Evolutionary conservation across 495 filamentous ascomycete genomes (phyloP).

Genomic region (Podospora pseudoanserina): DNA sequence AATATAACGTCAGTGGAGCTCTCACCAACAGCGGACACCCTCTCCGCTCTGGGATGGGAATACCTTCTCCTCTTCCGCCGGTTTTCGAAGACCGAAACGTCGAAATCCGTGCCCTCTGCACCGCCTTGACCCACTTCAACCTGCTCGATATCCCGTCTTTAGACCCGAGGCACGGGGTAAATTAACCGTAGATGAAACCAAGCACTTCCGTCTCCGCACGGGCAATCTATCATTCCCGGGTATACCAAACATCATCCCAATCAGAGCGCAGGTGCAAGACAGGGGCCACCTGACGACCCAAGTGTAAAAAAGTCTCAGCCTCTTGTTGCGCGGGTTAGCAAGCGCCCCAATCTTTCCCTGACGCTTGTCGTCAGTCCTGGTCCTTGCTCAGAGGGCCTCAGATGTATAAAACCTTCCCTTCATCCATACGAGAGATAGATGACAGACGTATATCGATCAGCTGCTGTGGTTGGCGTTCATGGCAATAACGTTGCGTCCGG

Average conservation of each 20-base stretch:
- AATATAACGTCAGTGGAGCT: not conserved
- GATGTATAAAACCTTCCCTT: not conserved
- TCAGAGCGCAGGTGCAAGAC: not conserved
- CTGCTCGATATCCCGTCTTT: not conserved
- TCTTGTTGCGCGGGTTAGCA: not conserved
- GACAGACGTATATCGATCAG: conserved; percentile 1
- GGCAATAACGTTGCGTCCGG: not conserved
- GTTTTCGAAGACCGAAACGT: not conserved
- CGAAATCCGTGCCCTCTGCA: not conserved
- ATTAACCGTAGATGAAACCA: conserved; percentile 3
- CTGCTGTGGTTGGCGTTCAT: not conserved
- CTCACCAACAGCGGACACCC: not conserved
- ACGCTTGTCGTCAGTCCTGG: not conserved
- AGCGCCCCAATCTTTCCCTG: not conserved
- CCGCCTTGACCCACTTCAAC: not conserved
- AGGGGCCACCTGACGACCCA: not conserved
- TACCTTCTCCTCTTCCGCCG: not conserved
- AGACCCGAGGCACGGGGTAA: conserved; percentile 2
- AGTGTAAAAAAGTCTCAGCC: not conserved
- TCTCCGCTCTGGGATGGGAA: not conserved
- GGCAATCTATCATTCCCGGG: not conserved
- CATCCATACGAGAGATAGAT: conserved; percentile 1
- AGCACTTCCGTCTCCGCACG: not conserved
- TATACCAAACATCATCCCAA: not conserved
- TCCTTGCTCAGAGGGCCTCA: not conserved